A percentile compares a stretch with the other conserved stretches of the same genome.
These are phyloP conservation scores for Solanum hybrid DNA, from an alignment of 305 asterid species.

Conservation along the genomic window DNA sequence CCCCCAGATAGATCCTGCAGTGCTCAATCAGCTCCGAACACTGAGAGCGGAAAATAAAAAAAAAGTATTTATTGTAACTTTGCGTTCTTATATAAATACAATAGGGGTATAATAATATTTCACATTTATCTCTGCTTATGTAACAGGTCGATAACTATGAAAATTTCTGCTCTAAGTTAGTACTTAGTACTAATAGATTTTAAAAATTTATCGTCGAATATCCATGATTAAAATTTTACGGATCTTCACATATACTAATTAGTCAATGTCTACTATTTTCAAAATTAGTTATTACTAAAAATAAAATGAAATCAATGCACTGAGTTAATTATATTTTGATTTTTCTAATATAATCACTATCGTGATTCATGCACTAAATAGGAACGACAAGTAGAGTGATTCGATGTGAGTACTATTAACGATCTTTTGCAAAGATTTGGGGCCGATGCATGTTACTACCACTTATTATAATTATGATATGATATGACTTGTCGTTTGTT, in stretches of 20 bases:
- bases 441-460: background rate
- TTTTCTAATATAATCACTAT: too few relatives aligned
- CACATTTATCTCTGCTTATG: background rate
- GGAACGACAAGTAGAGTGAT: background rate
- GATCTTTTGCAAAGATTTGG: background rate
- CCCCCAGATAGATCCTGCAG: fast-evolving
- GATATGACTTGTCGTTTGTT: background rate
- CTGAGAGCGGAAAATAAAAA: fast-evolving
- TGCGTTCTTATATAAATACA: background rate
- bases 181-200: too few relatives aligned
- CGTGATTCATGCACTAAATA: background rate
- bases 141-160: background rate
- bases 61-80: background rate
- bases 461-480: background rate
- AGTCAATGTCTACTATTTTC: background rate
- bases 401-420: background rate
- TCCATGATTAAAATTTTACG: background rate
- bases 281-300: background rate
- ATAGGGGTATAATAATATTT: background rate
- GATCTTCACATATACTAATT: too few relatives aligned
- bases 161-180: background rate
- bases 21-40: too few relatives aligned
- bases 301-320: background rate
- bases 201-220: background rate
- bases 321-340: too few relatives aligned